Evolutionary conservation across 192 early-diverging fungal species (phyloP), one percentile per base, ranked within the genome.

Genomic region (Cladochytrium replicatum): DNA sequence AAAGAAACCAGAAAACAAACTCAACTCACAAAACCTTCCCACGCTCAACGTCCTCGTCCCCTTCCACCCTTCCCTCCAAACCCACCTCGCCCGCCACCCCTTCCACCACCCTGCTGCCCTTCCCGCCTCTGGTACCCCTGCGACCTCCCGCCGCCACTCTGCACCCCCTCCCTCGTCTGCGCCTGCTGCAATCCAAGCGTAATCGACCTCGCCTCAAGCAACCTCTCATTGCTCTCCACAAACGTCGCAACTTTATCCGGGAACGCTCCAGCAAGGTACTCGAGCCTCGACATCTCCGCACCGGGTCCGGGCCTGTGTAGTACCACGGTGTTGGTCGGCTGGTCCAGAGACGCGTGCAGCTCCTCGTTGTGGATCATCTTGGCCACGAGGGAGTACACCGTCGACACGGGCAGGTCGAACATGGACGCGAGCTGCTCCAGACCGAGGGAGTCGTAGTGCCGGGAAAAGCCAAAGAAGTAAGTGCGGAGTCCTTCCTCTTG

Each of bases 331-430:
- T 83, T 77, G 32, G 71, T 72, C 27, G 89, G 83, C 58, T 89
- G 84, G 63, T 94, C 87, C 42, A 97, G 71, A 26, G 83, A 84
- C 29, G 89, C 96, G 37, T 80, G 66, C 19, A 99, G 63, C 68
- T 99, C 91, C 55, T 88, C 86, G 57, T 80, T 79, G 68, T 85
- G 88, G 54, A 99, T 89, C 90, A 99, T 89, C 72, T 90, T 87
- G 40, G 91, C 76, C 6, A 95, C 72, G 57, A 93, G 80, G 5
- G 81, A 58, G 49, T 83, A 64, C 23, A 93, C 88, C 43, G 60
- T 63, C 40, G 52, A 22, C 8, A 67, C 43, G 17, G 82, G 66
- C 39, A 99, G 71, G 46, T 74, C 79, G 66, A 99, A 99, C 93
- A 96, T 96, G 39, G 63, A 54, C 9, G 83, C 67, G 24, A 99